phyloP scores from a whole-genome alignment of 2,329 filamentous ascomycete species.

The Calonectria fujianensis region DNA sequence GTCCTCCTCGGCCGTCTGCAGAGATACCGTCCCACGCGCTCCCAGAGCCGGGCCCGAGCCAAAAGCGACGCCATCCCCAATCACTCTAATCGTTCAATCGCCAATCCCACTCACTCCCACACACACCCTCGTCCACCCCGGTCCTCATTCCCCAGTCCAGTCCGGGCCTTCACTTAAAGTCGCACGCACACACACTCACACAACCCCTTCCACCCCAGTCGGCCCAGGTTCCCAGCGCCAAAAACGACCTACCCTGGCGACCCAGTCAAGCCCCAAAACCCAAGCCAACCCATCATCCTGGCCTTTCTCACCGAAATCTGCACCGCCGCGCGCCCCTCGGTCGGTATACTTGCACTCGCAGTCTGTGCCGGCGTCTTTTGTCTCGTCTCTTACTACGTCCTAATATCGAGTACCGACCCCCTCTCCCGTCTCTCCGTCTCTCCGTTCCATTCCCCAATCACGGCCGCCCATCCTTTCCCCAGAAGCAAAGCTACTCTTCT shows the following conservation, averaged over 20 bases:
- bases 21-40: slow-evolving; percentile 33
- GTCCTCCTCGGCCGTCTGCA: slow-evolving; percentile 17
- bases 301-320: slow-evolving; percentile 54
- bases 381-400: slow-evolving; percentile 33
- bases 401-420: slow-evolving; percentile 33
- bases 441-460: slow-evolving; percentile 56
- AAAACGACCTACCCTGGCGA: slow-evolving; percentile 29
- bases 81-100: slow-evolving; percentile 25
- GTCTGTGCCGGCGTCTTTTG: slow-evolving; percentile 38
- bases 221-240: slow-evolving; percentile 30
- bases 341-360: slow-evolving; percentile 40
- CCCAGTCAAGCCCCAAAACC: slow-evolving; percentile 45
- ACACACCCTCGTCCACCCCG: slow-evolving; percentile 23
- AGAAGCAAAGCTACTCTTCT: slow-evolving; percentile 48
- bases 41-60: slow-evolving; percentile 23
- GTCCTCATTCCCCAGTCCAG: slow-evolving; percentile 33
- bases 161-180: slow-evolving; percentile 35
- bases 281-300: slow-evolving; percentile 54
- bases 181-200: slow-evolving; percentile 32
- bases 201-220: slow-evolving; percentile 38
- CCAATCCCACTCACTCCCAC: slow-evolving; percentile 38
- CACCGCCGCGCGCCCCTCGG: slow-evolving; percentile 38
- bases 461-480: slow-evolving; percentile 48
- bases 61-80: slow-evolving; percentile 29
- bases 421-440: slow-evolving; percentile 42